A percentile compares a stretch with the other conserved stretches of the same genome.
Evolutionary conservation across 2,329 filamentous ascomycete genomes (phyloP).

Genomic region (Eutypella sp.): DNA sequence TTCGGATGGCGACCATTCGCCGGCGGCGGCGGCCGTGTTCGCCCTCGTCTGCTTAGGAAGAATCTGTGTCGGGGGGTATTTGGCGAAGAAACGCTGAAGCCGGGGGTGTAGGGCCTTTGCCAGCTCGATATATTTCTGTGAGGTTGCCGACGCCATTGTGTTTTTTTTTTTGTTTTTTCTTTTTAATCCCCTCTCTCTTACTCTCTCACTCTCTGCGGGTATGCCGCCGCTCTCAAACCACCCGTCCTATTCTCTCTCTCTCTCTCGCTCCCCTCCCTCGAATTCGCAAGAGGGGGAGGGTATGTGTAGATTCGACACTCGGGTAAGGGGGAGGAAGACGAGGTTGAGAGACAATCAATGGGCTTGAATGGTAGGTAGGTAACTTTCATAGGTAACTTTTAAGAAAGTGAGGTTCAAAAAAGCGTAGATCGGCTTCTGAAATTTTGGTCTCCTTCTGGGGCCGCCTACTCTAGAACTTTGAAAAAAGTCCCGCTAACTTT

Average conservation of each 20-base stretch:
- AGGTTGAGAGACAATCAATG: too few relatives aligned
- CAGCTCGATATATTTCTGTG: conserved; percentile 44
- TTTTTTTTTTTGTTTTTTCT: background rate
- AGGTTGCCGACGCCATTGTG: conserved; percentile 14
- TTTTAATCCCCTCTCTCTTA: background rate
- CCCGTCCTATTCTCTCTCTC: background rate
- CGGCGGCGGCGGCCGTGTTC: conserved; percentile 21
- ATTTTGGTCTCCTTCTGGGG: background rate
- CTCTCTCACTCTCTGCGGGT: background rate
- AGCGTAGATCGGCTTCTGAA: background rate
- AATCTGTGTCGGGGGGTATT: conserved; percentile 72
- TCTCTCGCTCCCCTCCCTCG: background rate
- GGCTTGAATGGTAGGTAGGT: background rate
- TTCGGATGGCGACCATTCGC: too few relatives aligned
- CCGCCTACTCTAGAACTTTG: too few relatives aligned
- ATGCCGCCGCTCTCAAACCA: background rate
- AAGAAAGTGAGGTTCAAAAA: too few relatives aligned
- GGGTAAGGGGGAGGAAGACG: too few relatives aligned
- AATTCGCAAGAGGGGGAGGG: background rate
- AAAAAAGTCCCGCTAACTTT: too few relatives aligned
- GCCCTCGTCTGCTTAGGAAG: conserved; percentile 35
- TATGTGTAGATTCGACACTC: background rate
- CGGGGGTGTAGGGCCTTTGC: conserved; percentile 71
- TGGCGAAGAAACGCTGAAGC: conserved; percentile 81
- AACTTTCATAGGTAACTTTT: background rate